Evolutionary conservation across 2,329 filamentous ascomycete species (phyloP).

Genomic region (Fragosphaeria purpurea): DNA sequence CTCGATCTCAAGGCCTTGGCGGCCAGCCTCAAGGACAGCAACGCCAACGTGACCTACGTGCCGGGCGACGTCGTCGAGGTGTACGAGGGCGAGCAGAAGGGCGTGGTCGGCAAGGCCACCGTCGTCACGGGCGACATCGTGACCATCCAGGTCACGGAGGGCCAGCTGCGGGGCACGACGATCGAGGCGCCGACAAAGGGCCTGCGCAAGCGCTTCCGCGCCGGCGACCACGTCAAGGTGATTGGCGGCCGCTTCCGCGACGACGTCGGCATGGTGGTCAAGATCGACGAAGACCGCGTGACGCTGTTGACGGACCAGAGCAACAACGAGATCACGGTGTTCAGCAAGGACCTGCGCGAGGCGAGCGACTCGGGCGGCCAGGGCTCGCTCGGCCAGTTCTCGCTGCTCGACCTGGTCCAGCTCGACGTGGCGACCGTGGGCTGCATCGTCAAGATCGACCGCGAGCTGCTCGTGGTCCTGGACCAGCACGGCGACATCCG

Average conservation of each 20-base stretch:
- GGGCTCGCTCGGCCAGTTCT: constrained; percentile 75
- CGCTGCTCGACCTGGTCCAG: constrained; percentile 88
- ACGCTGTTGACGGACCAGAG: constrained; percentile 89
- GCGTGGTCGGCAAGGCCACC: constrained; percentile 74
- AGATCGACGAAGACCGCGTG: constrained; percentile 83
- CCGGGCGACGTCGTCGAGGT: constrained; percentile 96
- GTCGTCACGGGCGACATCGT: constrained; percentile 89
- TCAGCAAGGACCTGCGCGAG: constrained; percentile 91
- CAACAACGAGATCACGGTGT: constrained; percentile 90
- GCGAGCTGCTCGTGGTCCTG: constrained; percentile 79
- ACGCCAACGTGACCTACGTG: constrained; percentile 72
- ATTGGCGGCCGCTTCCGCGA: constrained; percentile 91
- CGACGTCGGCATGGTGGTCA: constrained; percentile 94
- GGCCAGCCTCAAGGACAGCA: constrained; percentile 77
- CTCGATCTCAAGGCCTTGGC: constrained; percentile 86
- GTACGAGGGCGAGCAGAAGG: constrained; percentile 89
- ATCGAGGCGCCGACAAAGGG: constrained; percentile 92
- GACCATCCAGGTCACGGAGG: constrained; percentile 74
- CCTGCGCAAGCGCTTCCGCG: constrained; percentile 81
- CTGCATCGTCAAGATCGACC: constrained; percentile 89
- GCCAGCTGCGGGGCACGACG: constrained; percentile 67
- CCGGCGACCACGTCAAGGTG: constrained; percentile 97
- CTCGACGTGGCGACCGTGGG: constrained; percentile 87
- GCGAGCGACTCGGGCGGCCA: constrained; percentile 86
- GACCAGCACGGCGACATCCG: constrained; percentile 82